phyloP scores from a whole-genome alignment of 805 yeast genomes.

The Wickerhamomyces xylosicus region DNA sequence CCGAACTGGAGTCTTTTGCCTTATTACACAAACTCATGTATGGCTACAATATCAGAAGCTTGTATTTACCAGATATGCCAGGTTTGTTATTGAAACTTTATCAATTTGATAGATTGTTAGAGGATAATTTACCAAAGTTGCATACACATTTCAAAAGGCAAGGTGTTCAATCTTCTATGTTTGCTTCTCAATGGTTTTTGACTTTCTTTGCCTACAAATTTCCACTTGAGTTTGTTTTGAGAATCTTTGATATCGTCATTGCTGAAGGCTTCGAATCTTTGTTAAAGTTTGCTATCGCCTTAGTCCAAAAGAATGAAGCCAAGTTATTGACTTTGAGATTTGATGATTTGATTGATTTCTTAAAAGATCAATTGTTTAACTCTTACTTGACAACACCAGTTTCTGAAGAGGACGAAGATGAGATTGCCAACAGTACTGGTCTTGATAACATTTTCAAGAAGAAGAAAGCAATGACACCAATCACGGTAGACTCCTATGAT shows the following conservation, averaged over 20 bases:
- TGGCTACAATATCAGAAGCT: slow-evolving; percentile 65
- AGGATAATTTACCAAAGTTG: slow-evolving; percentile 62
- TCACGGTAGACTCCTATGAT: slow-evolving; percentile 33
- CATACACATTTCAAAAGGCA: slow-evolving; percentile 71
- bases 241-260: slow-evolving; percentile 80
- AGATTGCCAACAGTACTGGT: slow-evolving; percentile 8
- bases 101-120: slow-evolving; percentile 83
- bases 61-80: slow-evolving; percentile 86
- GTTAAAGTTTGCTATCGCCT: slow-evolving; percentile 72
- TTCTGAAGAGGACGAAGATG: slow-evolving; percentile 20
- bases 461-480: slow-evolving; percentile 5
- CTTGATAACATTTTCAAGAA: slow-evolving; percentile 6
- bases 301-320: slow-evolving; percentile 61
- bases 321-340: slow-evolving; percentile 52
- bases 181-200: slow-evolving; percentile 95
- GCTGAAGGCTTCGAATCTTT: slow-evolving; percentile 88
- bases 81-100: slow-evolving; percentile 79
- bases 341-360: slow-evolving; percentile 65
- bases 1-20: slow-evolving; percentile 79
- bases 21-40: slow-evolving; percentile 76
- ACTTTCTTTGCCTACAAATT: slow-evolving; percentile 93
- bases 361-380: slow-evolving; percentile 74
- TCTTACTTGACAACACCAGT: slow-evolving; percentile 35
- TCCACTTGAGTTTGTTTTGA: slow-evolving; percentile 77
- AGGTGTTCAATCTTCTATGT: slow-evolving; percentile 89